Evolutionary conservation across 306 rosid species (phyloP).

Genomic region (Medicago arabica): DNA sequence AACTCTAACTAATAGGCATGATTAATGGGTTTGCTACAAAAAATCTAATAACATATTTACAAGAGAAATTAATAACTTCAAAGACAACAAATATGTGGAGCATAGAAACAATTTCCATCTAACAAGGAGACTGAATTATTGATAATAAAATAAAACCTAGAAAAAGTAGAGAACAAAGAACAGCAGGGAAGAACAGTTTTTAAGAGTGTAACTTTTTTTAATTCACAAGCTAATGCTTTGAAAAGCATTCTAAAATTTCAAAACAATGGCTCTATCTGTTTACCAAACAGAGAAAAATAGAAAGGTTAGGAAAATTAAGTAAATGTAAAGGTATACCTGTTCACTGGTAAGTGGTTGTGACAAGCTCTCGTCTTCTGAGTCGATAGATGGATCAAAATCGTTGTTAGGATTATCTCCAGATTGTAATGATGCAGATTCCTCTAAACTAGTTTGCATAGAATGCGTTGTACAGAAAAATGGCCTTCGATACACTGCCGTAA

Average conservation of each 20-base stretch:
- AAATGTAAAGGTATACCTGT: constrained; percentile 36
- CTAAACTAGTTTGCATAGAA: constrained; percentile 40
- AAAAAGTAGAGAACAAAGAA: too few relatives aligned
- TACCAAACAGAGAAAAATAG: constrained; percentile 2
- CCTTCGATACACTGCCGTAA: constrained; percentile 35
- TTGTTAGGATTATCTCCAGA: constrained; percentile 37
- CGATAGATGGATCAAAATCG: constrained; percentile 40
- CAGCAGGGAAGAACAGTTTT: not conserved
- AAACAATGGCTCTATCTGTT: not conserved
- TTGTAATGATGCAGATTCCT: constrained; percentile 43
- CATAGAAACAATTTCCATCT: too few relatives aligned
- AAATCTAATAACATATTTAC: not conserved
- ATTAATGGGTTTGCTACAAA: not conserved
- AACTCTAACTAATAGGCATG: not conserved
- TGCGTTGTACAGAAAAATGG: constrained; percentile 25
- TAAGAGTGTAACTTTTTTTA: not conserved
- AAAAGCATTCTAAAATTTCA: constrained; percentile 20
- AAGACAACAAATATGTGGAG: not conserved
- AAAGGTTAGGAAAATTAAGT: constrained; percentile 11
- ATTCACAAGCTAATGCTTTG: constrained; percentile 10
- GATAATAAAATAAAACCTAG: too few relatives aligned
- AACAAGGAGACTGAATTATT: too few relatives aligned
- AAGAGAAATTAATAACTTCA: not conserved
- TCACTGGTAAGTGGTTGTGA: constrained; percentile 45
- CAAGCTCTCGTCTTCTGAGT: constrained; percentile 40